Evolutionary conservation across 768 basidiomycete genomes (phyloP).

Genomic region (Amylocystis lapponica): DNA sequence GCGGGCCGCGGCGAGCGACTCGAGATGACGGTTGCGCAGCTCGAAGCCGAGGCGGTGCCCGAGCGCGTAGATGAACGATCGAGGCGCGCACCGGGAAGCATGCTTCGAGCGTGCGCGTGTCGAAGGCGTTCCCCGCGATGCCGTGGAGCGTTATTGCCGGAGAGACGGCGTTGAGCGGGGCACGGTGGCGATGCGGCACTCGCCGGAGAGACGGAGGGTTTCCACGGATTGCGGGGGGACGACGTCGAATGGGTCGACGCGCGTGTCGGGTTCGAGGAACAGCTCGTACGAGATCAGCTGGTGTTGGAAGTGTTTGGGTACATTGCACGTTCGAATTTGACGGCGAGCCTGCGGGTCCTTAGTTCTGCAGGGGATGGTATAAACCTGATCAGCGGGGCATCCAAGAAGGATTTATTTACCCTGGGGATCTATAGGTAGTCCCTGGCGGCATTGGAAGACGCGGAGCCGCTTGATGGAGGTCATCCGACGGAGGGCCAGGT

Average conservation of each 20-base stretch:
- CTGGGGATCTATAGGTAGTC: slow-evolving; percentile 15
- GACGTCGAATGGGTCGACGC: slow-evolving; percentile 24
- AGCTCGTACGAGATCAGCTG: slow-evolving; percentile 28
- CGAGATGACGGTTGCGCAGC: slow-evolving; percentile 29
- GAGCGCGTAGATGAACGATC: slow-evolving; percentile 31
- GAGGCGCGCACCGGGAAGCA: slow-evolving; percentile 25
- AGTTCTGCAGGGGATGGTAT: neutral
- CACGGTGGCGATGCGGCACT: slow-evolving; percentile 17
- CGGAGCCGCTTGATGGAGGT: slow-evolving; percentile 24
- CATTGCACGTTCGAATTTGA: slow-evolving; percentile 34
- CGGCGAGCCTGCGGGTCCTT: slow-evolving; percentile 7
- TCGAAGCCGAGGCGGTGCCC: slow-evolving; percentile 31
- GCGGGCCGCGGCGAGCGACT: slow-evolving; percentile 22
- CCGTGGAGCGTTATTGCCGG: slow-evolving; percentile 25
- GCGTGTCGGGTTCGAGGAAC: slow-evolving; percentile 25
- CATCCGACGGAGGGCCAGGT: slow-evolving; percentile 25
- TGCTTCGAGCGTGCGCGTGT: slow-evolving; percentile 22
- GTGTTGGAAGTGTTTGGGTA: slow-evolving; percentile 21
- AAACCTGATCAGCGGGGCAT: neutral
- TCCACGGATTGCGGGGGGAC: slow-evolving; percentile 20
- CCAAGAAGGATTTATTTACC: slow-evolving; percentile 4
- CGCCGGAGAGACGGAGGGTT: slow-evolving; percentile 32
- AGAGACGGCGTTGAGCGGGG: slow-evolving; percentile 15
- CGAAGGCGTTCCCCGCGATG: slow-evolving; percentile 31
- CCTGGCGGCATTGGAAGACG: slow-evolving; percentile 29